These are phyloP conservation scores for Platismatia glauca DNA, from an alignment of 495 filamentous ascomycete species.

Conservation along the genomic window DNA sequence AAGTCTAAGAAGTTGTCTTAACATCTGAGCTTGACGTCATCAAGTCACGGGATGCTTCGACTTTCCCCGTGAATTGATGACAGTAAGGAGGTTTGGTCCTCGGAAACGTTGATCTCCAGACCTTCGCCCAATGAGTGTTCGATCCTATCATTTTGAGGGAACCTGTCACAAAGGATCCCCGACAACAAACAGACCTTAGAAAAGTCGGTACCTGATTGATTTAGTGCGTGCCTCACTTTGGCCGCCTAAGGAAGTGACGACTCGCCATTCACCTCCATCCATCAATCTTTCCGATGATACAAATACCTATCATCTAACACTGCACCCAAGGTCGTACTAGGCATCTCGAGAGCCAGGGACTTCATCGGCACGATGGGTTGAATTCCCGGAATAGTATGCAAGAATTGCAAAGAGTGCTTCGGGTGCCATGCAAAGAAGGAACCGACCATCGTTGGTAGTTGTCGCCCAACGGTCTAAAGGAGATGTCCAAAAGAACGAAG, in stretches of 20 bases:
- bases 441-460: neutral
- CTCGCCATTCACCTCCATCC: neutral
- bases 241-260: neutral
- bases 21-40: neutral
- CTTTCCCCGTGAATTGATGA: too few species aligned
- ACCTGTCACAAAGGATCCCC: too few species aligned
- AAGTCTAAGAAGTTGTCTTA: neutral
- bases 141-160: too few species aligned
- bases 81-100: too few species aligned
- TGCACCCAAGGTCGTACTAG: neutral
- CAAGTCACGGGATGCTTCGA: neutral
- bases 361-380: neutral
- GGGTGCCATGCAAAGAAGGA: neutral
- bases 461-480: neutral
- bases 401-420: neutral
- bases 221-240: neutral
- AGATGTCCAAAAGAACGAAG: neutral
- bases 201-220: too few species aligned
- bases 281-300: neutral
- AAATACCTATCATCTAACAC: neutral
- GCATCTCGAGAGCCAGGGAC: neutral
- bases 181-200: too few species aligned
- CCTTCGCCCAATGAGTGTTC: too few species aligned
- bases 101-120: too few species aligned
- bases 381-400: neutral